These are phyloP conservation scores for Trebouxia gelatinosa DNA, from an alignment of 163 green algal genomes.

Conservation along the genomic window DNA sequence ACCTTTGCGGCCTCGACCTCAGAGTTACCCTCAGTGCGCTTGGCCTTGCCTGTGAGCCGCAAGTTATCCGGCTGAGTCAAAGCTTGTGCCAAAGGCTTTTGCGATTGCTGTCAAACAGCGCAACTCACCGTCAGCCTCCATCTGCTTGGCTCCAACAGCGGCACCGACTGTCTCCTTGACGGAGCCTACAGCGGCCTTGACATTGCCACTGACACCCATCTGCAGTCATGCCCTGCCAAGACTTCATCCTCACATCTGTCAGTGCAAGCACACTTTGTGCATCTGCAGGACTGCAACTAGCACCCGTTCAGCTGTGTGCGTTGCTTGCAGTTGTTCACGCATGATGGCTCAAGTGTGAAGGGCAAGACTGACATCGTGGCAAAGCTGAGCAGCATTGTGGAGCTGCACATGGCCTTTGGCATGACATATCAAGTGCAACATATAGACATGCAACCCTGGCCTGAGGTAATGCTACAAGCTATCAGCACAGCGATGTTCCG, in stretches of 20 bases:
- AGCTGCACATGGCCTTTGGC: constrained; percentile 23
- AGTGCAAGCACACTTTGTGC: too few relatives aligned
- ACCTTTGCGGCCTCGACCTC: constrained; percentile 27
- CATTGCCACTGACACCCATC: constrained; percentile 14
- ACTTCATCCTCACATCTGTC: too few relatives aligned
- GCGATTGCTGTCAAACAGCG: not conserved
- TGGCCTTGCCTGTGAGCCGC: not conserved
- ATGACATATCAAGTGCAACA: constrained; percentile 18
- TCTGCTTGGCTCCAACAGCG: constrained; percentile 16
- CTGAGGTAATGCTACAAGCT: constrained; percentile 2
- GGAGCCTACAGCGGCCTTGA: constrained; percentile 1
- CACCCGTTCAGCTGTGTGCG: too few relatives aligned
- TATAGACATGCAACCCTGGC: not conserved
- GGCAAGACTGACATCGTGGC: constrained; percentile 12
- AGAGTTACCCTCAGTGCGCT: constrained; percentile 8
- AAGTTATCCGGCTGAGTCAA: not conserved
- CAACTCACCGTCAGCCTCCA: constrained; percentile 16
- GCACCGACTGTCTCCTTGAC: constrained; percentile 14
- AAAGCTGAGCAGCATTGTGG: constrained; percentile 25
- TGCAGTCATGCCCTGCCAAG: too few relatives aligned
- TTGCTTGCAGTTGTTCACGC: not conserved
- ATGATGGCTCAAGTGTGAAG: constrained; percentile 20
- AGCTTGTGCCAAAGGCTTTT: not conserved
- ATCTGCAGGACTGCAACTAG: too few relatives aligned
- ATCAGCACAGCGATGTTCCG: too few relatives aligned